These are phyloP conservation scores for Ceratocystis diversiconidia DNA, from an alignment of 2,329 filamentous ascomycete species.

Conservation along the genomic window DNA sequence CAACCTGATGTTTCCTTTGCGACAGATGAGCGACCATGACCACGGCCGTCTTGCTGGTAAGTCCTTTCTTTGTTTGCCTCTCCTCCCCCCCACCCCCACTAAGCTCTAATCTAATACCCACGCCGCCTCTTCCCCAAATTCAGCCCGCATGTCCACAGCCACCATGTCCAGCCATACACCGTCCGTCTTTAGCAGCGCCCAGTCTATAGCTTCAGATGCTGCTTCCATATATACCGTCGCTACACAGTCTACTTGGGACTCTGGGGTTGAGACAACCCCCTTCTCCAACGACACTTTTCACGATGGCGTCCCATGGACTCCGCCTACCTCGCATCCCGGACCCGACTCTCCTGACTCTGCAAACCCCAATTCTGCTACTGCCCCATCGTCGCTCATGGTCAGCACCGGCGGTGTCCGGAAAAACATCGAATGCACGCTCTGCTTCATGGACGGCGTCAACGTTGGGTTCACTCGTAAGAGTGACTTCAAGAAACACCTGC, in stretches of 20 bases:
- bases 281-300: conserved; percentile 14
- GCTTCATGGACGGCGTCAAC: conserved; percentile 32
- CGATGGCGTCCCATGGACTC: conserved; percentile 17
- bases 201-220: conserved; percentile 29
- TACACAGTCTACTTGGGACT: conserved; percentile 18
- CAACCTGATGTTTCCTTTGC: conserved; percentile 19
- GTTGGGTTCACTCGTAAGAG: conserved; percentile 34
- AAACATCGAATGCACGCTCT: conserved; percentile 30
- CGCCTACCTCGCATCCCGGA: conserved; percentile 8
- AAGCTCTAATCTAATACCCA: not conserved
- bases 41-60: conserved; percentile 8
- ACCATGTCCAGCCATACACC: conserved; percentile 29
- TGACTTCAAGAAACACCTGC: conserved; percentile 36
- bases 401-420: conserved; percentile 17
- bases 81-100: not conserved
- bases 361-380: conserved; percentile 13
- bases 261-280: conserved; percentile 10
- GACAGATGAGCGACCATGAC: conserved; percentile 17
- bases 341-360: conserved; percentile 17
- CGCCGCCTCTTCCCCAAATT: not conserved
- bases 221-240: conserved; percentile 16
- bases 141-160: conserved; percentile 29
- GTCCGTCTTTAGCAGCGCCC: conserved; percentile 31
- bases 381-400: conserved; percentile 19
- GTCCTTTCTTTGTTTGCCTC: not conserved